Evolutionary conservation across 305 asterid species (phyloP).

Genomic region (Fraxinus platypoda): DNA sequence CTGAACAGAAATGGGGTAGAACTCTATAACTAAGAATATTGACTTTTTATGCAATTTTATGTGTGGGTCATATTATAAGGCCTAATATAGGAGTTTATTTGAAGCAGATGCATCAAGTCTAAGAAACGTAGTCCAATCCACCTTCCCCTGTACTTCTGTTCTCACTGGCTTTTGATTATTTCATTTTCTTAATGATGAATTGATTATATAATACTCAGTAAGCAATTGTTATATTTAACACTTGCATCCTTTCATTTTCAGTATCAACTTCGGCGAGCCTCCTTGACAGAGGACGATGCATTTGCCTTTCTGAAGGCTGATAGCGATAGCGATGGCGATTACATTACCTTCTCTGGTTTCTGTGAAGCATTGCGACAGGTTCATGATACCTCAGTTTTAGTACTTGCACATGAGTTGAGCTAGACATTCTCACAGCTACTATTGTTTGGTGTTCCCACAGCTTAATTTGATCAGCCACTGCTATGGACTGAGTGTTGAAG

Average conservation of each 20-base stretch:
- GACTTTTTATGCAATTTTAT: no score
- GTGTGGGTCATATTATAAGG: not conserved
- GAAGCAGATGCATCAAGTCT: not conserved
- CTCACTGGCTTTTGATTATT: not conserved
- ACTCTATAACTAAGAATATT: no score
- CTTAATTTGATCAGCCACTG: slow-evolving; percentile 83
- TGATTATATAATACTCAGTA: not conserved
- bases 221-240: not conserved
- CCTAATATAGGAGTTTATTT: not conserved
- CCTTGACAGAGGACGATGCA: slow-evolving; percentile 76
- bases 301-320: slow-evolving; percentile 83
- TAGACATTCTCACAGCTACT: not conserved
- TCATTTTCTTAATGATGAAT: not conserved
- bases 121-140: not conserved
- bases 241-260: slow-evolving; percentile 23
- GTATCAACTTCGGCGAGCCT: slow-evolving; percentile 77
- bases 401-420: not conserved
- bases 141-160: not conserved
- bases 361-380: slow-evolving; percentile 91
- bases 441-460: slow-evolving; percentile 40
- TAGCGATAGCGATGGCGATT: slow-evolving; percentile 69
- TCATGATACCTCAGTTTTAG: slow-evolving; percentile 6
- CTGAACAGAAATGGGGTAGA: no score
- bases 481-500: slow-evolving; percentile 74
- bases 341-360: slow-evolving; percentile 67